Conservation (phyloP, 306 rosid species). For the Datisca glomerata region DNA sequence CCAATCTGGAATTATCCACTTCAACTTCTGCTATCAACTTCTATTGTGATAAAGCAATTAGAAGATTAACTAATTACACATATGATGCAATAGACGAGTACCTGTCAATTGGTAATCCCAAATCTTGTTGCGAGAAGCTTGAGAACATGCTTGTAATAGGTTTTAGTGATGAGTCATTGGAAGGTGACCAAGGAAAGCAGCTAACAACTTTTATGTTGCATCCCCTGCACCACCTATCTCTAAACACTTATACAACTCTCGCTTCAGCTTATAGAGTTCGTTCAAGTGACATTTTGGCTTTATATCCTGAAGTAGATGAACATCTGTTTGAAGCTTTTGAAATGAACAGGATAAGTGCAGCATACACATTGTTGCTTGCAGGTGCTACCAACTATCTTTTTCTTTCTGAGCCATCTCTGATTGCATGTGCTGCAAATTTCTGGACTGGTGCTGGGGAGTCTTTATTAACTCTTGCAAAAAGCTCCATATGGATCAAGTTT, state of each 20-base stretch:
- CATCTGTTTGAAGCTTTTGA: constrained; percentile 23
- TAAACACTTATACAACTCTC: constrained; percentile 53
- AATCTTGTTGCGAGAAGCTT: constrained; percentile 44
- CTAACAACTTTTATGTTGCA: constrained; percentile 32
- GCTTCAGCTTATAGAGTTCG: constrained; percentile 59
- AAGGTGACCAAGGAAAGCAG: constrained; percentile 20
- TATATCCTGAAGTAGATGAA: constrained; percentile 13
- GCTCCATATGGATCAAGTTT: constrained; percentile 26
- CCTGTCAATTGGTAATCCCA: constrained; percentile 40
- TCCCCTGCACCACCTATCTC: constrained; percentile 50
- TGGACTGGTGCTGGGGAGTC: constrained; percentile 72
- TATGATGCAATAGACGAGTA: constrained; percentile 45
- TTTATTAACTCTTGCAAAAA: constrained; percentile 35
- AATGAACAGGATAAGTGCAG: constrained; percentile 46
- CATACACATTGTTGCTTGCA: constrained; percentile 61
- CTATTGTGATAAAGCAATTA: constrained; percentile 20
- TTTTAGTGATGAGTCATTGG: constrained; percentile 16
- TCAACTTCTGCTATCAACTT: constrained; percentile 14
- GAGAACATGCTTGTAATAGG: constrained; percentile 42
- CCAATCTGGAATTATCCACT: constrained; percentile 15
- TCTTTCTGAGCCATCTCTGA: constrained; percentile 46
- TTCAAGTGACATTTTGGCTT: constrained; percentile 24
- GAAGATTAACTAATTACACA: constrained; percentile 26
- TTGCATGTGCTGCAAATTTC: constrained; percentile 48
- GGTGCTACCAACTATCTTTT: constrained; percentile 62